Percentiles rank a stretch among this genome's conserved stretches.
Conservation (phyloP, 169 alveolate genomes). For the Plasmodium blacklocki region DNA sequence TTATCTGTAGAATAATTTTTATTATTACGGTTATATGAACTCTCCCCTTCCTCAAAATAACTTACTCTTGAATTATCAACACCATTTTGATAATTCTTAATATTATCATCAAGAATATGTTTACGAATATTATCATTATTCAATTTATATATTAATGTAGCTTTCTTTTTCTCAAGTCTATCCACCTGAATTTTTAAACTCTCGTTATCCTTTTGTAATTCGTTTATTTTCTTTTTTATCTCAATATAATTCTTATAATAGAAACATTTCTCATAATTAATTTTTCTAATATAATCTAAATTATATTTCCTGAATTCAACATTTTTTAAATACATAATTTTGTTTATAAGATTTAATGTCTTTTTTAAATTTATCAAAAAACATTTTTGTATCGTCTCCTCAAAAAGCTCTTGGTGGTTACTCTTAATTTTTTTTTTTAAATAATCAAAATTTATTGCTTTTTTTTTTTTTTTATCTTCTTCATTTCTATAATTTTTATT, state of each 20-base stretch:
- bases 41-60: not conserved
- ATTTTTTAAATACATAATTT: slow-evolving; percentile 7
- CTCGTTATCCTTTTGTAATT: slow-evolving; percentile 24
- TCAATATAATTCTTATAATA: slow-evolving; percentile 40
- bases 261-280: slow-evolving; percentile 33
- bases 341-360: slow-evolving; percentile 28
- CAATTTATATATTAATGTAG: slow-evolving; percentile 39
- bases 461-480: not conserved
- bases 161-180: slow-evolving; percentile 38
- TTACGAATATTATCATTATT: slow-evolving; percentile 29
- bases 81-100: not conserved
- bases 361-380: slow-evolving; percentile 25
- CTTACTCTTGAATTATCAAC: not conserved
- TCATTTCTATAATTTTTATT: not conserved
- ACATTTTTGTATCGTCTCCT: not conserved
- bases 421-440: too few species aligned
- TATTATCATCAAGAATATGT: slow-evolving; percentile 9
- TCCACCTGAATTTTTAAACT: slow-evolving; percentile 50
- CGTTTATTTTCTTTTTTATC: slow-evolving; percentile 28
- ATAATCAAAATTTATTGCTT: too few species aligned
- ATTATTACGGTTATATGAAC: not conserved
- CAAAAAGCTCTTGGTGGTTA: not conserved
- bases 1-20: slow-evolving; percentile 8
- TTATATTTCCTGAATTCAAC: not conserved
- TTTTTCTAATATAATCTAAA: slow-evolving; percentile 25